These are phyloP conservation scores for Mikania micrantha DNA, from an alignment of 129 eudicot genomes.

Conservation along the genomic window DNA sequence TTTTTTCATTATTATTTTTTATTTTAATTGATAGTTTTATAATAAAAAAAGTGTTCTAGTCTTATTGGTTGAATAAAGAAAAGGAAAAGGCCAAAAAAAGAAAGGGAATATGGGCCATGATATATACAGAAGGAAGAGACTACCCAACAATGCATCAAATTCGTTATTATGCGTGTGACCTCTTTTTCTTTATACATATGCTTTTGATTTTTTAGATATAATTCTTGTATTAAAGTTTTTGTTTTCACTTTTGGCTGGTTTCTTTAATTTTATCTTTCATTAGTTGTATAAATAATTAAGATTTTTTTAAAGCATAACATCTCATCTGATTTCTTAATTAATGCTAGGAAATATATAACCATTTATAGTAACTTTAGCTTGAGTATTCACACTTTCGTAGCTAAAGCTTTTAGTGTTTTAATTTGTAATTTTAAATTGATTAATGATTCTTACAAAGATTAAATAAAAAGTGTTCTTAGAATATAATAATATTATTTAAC, in stretches of 20 bases:
- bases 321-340: no score
- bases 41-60: constrained; percentile 6
- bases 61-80: constrained; percentile 28
- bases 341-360: no score
- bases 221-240: constrained; percentile 7
- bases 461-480: no score
- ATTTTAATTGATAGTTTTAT: background rate
- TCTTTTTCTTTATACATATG: constrained; percentile 21
- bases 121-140: constrained; percentile 21
- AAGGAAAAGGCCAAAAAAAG: constrained; percentile 15
- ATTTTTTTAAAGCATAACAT: no score
- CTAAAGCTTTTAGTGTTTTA: no score
- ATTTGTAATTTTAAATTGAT: no score
- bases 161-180: constrained; percentile 30
- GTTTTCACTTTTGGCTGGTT: background rate
- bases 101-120: constrained; percentile 35
- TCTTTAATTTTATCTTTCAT: background rate
- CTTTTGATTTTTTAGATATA: background rate
- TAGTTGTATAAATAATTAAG: no score
- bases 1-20: background rate
- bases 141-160: constrained; percentile 21
- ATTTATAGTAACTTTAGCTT: no score
- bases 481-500: no score
- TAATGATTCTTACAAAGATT: no score
- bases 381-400: no score